These are phyloP conservation scores for Fusarium sacchari DNA, from an alignment of 2,329 filamentous ascomycete species.

Conservation along the genomic window DNA sequence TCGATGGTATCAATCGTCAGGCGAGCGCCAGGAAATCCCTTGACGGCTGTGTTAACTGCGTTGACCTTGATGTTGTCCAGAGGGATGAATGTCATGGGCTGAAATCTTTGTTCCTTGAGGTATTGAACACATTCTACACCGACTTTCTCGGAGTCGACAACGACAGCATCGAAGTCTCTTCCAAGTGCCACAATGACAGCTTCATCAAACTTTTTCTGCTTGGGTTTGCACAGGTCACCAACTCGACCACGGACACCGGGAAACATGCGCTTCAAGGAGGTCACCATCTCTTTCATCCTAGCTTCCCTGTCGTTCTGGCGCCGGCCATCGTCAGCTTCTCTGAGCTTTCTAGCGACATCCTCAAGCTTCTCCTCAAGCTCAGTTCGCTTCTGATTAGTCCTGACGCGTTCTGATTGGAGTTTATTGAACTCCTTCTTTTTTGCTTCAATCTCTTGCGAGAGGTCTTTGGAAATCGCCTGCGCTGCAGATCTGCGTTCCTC, in stretches of 20 bases:
- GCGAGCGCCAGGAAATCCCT: conserved; percentile 85
- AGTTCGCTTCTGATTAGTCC: conserved; percentile 82
- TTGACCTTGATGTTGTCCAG: conserved; percentile 98
- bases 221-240: conserved; percentile 91
- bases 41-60: conserved; percentile 87
- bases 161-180: conserved; percentile 90
- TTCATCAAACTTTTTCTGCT: conserved; percentile 95
- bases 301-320: conserved; percentile 86
- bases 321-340: conserved; percentile 84
- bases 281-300: conserved; percentile 83
- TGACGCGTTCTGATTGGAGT: conserved; percentile 82
- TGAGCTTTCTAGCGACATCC: conserved; percentile 81
- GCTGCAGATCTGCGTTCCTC: conserved; percentile 73
- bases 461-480: conserved; percentile 71
- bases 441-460: conserved; percentile 79
- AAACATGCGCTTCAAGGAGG: conserved; percentile 87
- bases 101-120: conserved; percentile 86
- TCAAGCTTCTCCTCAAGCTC: conserved; percentile 94
- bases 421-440: conserved; percentile 94
- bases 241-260: conserved; percentile 91
- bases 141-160: conserved; percentile 95
- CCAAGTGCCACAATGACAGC: conserved; percentile 93
- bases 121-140: conserved; percentile 95
- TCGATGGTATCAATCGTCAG: conserved; percentile 96
- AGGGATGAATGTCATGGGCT: conserved; percentile 93